These are phyloP conservation scores for Chaetomium strumarium DNA, from an alignment of 2,329 filamentous ascomycete genomes.

Conservation along the genomic window DNA sequence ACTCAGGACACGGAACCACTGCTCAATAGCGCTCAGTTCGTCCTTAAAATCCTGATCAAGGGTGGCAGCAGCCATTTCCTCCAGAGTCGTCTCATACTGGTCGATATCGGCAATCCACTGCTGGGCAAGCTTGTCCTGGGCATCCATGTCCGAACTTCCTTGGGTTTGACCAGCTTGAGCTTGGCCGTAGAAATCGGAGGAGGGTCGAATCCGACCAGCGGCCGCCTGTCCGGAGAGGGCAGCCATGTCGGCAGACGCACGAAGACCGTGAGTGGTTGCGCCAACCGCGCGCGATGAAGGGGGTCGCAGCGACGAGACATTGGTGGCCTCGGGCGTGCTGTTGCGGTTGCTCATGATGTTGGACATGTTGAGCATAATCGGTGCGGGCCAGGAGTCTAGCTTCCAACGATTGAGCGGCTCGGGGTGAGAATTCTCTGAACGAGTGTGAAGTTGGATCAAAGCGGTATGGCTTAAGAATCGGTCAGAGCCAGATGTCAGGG, in stretches of 20 bases:
- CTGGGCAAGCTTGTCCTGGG: constrained; percentile 87
- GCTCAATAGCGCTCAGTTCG: constrained; percentile 95
- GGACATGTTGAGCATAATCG: constrained; percentile 55
- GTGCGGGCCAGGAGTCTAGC: constrained; percentile 7
- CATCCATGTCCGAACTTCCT: constrained; percentile 65
- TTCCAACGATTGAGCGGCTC: constrained; percentile 2
- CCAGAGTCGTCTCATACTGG: constrained; percentile 95
- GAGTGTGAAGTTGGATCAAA: constrained; percentile 15
- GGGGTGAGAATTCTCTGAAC: constrained; percentile 6
- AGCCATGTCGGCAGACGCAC: constrained; percentile 94
- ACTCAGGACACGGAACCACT: constrained; percentile 97
- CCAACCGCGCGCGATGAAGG: constrained; percentile 72
- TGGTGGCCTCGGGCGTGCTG: constrained; percentile 89
- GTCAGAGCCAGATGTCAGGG: constrained; percentile 24
- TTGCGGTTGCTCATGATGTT: constrained; percentile 81
- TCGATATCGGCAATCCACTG: constrained; percentile 99
- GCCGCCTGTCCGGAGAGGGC: constrained; percentile 61
- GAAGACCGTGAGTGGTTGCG: constrained; percentile 65
- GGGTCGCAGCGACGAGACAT: constrained; percentile 74
- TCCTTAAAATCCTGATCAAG: constrained; percentile 99
- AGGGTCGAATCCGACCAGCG: constrained; percentile 79
- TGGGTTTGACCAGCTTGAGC: constrained; percentile 62
- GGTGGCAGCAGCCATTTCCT: constrained; percentile 98
- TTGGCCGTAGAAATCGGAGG: constrained; percentile 90
- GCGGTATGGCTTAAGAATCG: constrained; percentile 16